These are phyloP conservation scores for Rosellinia necatrix DNA, from an alignment of 2,329 filamentous ascomycete species.

Conservation along the genomic window DNA sequence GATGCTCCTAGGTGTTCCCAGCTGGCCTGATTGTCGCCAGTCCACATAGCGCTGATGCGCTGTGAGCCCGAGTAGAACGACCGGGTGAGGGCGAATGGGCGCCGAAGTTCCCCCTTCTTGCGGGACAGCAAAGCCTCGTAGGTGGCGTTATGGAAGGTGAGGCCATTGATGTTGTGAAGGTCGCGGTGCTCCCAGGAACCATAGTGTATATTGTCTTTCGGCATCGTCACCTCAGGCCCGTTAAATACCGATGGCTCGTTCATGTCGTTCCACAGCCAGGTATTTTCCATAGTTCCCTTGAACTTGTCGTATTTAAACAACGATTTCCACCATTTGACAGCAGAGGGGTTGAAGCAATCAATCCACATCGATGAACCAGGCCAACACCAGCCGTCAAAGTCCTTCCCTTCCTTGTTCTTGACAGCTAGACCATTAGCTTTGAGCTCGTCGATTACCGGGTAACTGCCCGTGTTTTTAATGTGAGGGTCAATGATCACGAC, in stretches of 20 bases:
- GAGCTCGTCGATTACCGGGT: slow-evolving; percentile 77
- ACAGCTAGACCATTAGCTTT: slow-evolving; percentile 83
- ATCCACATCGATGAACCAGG: slow-evolving; percentile 96
- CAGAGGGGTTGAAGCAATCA: slow-evolving; percentile 92
- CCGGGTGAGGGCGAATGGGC: slow-evolving; percentile 91
- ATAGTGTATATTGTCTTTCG: slow-evolving; percentile 93
- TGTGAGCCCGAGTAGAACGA: slow-evolving; percentile 93
- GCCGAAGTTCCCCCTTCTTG: slow-evolving; percentile 81
- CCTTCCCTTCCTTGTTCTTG: slow-evolving; percentile 84
- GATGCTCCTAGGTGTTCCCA: slow-evolving; percentile 91
- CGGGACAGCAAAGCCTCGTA: slow-evolving; percentile 82
- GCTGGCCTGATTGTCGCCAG: slow-evolving; percentile 91
- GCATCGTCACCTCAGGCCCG: slow-evolving; percentile 97
- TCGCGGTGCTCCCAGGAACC: slow-evolving; percentile 96
- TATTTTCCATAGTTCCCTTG: slow-evolving; percentile 83
- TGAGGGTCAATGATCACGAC: slow-evolving; percentile 96
- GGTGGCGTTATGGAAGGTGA: slow-evolving; percentile 95
- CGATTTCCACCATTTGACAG: slow-evolving; percentile 86
- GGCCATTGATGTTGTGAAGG: slow-evolving; percentile 91
- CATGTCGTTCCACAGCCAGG: slow-evolving; percentile 99
- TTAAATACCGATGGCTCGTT: slow-evolving; percentile 99
- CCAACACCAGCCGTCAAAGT: slow-evolving; percentile 99
- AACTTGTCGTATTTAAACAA: slow-evolving; percentile 89
- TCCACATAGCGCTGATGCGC: slow-evolving; percentile 95
- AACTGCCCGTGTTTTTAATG: slow-evolving; percentile 88